Evolutionary conservation across 2,329 filamentous ascomycete species (phyloP), one percentile per base, ranked within the genome.

Genomic region (Cryphonectria nitschkei): DNA sequence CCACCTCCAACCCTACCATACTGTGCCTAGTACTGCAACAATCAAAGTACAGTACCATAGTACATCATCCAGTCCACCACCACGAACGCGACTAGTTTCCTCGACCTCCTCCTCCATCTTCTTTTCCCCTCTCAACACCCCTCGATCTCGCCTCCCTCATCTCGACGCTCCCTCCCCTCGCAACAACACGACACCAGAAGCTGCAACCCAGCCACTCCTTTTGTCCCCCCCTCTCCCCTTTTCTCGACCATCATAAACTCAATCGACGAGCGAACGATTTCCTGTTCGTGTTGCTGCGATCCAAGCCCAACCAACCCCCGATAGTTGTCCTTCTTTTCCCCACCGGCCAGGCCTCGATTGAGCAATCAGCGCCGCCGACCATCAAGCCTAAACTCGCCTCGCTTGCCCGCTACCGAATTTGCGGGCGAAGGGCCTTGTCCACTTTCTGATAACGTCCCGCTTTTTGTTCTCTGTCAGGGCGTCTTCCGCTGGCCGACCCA

Each of bases 381-480:
- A 68, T 63, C 67, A 60, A 63, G 56, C 60, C 70, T 56, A 68
- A 58, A 67, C 34, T 60, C 63, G 71, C 58, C 68, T 68, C 65
- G 64, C 70, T 67, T 72, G 70, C 46, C 43, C 64, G 70, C 70
- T 72, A 65, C 68, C 64, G 70, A 69, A 58, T 66, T 62, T 64
- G 65, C 64, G 67, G 62, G 63, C 64, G 68, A 50, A 68, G 62
- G 29, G 66, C 63, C 71, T 70, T 71, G 71, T 71, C 68, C 71
- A 39, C 65, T 68, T 71, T 71, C 66, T 73, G 71, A 73, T 71
- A 73, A 73, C 71, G 71, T 73, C 71, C 71, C 71, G 71, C 69
- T 73, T 73, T 73, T 73, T 66, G 54, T 63, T 73, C 71, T 73
- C 71, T 73, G 71, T 71, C 67, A 70, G 68, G 70, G 68, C 65